These are phyloP conservation scores for Ceratocystis albifundus DNA, from an alignment of 2,329 filamentous ascomycete species.

Conservation along the genomic window DNA sequence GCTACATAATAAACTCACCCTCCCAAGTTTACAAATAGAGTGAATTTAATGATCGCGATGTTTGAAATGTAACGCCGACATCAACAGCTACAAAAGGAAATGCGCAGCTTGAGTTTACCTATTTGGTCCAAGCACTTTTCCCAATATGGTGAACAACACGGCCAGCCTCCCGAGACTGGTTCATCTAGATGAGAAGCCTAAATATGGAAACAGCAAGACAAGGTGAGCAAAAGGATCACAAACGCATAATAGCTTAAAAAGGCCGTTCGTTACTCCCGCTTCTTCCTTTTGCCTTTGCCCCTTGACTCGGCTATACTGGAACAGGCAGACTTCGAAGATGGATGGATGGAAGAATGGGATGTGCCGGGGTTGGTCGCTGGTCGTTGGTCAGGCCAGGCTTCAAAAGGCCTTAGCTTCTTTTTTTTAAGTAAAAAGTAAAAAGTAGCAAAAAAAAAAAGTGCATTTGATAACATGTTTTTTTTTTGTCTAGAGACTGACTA, in stretches of 20 bases:
- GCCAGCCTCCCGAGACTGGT: neutral
- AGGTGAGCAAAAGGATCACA: neutral
- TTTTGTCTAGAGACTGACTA: no score
- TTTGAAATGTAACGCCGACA: neutral
- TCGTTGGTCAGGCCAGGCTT: no score
- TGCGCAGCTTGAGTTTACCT: neutral
- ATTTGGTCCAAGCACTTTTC: conserved; percentile 8
- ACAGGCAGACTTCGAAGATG: neutral
- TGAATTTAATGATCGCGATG: neutral
- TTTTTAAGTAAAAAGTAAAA: no score
- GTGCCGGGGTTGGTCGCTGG: neutral
- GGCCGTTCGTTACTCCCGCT: neutral
- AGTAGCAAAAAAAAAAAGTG: no score
- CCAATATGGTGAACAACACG: conserved; percentile 10
- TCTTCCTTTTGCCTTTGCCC: neutral
- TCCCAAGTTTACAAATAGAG: neutral
- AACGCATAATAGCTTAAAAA: neutral
- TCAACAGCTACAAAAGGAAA: neutral
- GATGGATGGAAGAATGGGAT: no score
- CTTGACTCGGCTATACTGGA: conserved; percentile 3
- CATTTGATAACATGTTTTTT: no score
- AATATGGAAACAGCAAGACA: neutral
- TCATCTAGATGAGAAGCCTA: neutral
- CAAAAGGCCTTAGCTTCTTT: no score
- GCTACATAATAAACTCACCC: neutral